These are phyloP conservation scores for Apiotrichum sp. DNA, from an alignment of 1,284 basidiomycete species.

Conservation along the genomic window DNA sequence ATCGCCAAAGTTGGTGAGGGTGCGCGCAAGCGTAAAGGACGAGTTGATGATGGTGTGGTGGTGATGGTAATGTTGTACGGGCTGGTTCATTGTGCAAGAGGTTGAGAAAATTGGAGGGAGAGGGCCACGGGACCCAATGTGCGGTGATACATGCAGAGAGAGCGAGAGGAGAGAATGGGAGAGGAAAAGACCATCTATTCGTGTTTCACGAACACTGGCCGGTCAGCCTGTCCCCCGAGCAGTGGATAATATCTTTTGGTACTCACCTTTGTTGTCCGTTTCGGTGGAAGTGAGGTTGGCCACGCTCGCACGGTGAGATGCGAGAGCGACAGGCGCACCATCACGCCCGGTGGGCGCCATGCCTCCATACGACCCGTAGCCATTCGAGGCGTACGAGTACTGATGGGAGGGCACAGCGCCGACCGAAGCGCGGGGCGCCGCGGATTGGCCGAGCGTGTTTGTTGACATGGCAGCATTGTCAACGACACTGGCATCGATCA, in stretches of 20 bases:
- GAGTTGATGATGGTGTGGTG: neutral
- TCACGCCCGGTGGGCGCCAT: conserved; percentile 2
- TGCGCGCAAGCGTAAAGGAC: too few relatives aligned
- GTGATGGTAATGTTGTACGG: neutral
- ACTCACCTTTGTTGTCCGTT: conserved; percentile 3
- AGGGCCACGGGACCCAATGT: neutral
- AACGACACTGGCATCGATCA: conserved; percentile 32
- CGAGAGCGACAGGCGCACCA: neutral
- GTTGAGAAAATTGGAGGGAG: neutral
- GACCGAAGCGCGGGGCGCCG: conserved; percentile 5
- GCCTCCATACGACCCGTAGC: conserved; percentile 6
- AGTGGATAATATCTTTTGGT: neutral
- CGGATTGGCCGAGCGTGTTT: conserved; percentile 1
- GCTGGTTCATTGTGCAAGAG: neutral
- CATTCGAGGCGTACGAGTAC: neutral
- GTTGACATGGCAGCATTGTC: conserved; percentile 30
- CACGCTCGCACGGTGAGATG: neutral
- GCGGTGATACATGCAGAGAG: conserved; percentile 3
- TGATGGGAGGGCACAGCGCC: neutral
- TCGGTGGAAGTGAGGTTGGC: conserved; percentile 1
- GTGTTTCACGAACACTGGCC: conserved; percentile 6
- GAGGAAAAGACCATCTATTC: conserved; percentile 2
- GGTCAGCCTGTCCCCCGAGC: neutral
- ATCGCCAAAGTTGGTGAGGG: neutral
- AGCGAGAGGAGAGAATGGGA: neutral